Percentiles rank a stretch among this genome's conserved stretches.
phyloP scores from a whole-genome alignment of 2,329 filamentous ascomycete species.

The Aspergillus terreus region DNA sequence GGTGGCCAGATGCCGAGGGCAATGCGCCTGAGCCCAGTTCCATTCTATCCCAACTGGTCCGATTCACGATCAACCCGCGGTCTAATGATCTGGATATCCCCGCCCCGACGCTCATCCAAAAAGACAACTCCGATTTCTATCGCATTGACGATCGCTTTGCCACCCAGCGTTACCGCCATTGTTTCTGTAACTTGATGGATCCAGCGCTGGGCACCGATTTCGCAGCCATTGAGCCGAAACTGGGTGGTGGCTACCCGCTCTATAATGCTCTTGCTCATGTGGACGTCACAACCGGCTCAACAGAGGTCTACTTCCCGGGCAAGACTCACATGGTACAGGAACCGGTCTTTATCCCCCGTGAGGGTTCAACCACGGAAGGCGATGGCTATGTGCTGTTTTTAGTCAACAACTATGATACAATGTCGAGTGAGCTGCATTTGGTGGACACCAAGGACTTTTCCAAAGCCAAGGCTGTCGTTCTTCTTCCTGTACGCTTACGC shows the following conservation, averaged over 20 bases:
- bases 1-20: slow-evolving; percentile 38
- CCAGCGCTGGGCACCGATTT: slow-evolving; percentile 35
- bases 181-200: slow-evolving; percentile 46
- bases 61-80: slow-evolving; percentile 24
- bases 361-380: slow-evolving; percentile 9
- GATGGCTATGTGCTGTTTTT: slow-evolving; percentile 21
- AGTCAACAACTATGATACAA: slow-evolving; percentile 20
- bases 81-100: slow-evolving; percentile 20
- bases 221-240: slow-evolving; percentile 17
- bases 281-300: slow-evolving; percentile 31
- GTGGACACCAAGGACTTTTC: slow-evolving; percentile 14
- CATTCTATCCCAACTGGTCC: slow-evolving; percentile 21
- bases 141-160: slow-evolving; percentile 47
- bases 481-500: slow-evolving; percentile 16
- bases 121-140: slow-evolving; percentile 48
- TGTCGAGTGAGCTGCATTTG: slow-evolving; percentile 21
- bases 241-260: slow-evolving; percentile 31
- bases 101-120: slow-evolving; percentile 15
- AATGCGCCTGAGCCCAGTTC: slow-evolving; percentile 28
- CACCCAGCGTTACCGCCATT: slow-evolving; percentile 33
- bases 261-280: slow-evolving; percentile 50
- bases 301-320: slow-evolving; percentile 45
- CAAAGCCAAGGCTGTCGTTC: slow-evolving; percentile 8
- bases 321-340: slow-evolving; percentile 32
- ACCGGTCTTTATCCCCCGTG: slow-evolving; percentile 20